phyloP scores from a whole-genome alignment of 441 rosid species.

The Populus hybrid region DNA sequence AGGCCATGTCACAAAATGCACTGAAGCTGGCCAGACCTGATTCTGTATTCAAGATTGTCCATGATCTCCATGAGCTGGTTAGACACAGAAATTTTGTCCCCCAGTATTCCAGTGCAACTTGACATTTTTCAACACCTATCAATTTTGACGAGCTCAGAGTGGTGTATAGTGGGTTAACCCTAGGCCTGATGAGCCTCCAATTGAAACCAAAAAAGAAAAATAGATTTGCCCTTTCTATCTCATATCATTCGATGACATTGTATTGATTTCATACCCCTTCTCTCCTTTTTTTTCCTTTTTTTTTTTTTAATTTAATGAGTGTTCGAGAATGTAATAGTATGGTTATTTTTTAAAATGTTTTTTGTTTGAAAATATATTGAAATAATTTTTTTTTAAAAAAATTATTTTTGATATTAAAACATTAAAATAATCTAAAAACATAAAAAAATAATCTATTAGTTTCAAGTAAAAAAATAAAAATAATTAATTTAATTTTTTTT shows the following conservation, averaged over 20 bases:
- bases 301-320: too few relatives aligned
- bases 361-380: too few relatives aligned
- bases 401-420: too few relatives aligned
- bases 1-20: conserved; percentile 79
- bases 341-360: too few relatives aligned
- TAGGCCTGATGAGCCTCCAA: not conserved
- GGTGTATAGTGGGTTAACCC: not conserved
- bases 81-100: conserved; percentile 61
- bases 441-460: too few relatives aligned
- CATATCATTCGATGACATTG: not conserved
- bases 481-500: too few relatives aligned
- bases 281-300: fast-evolving
- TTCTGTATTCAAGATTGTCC: conserved; percentile 93
- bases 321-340: too few relatives aligned
- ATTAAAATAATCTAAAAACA: too few relatives aligned
- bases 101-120: conserved; percentile 53
- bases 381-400: too few relatives aligned
- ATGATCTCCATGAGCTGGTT: conserved; percentile 86
- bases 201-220: not conserved
- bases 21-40: conserved; percentile 84
- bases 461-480: too few relatives aligned
- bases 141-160: not conserved
- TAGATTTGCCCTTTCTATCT: not conserved
- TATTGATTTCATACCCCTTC: not conserved
- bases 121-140: not conserved